Base-by-base conservation (phyloP, 2,329 filamentous ascomycete species). In the Tympanopsis confertula region DNA sequence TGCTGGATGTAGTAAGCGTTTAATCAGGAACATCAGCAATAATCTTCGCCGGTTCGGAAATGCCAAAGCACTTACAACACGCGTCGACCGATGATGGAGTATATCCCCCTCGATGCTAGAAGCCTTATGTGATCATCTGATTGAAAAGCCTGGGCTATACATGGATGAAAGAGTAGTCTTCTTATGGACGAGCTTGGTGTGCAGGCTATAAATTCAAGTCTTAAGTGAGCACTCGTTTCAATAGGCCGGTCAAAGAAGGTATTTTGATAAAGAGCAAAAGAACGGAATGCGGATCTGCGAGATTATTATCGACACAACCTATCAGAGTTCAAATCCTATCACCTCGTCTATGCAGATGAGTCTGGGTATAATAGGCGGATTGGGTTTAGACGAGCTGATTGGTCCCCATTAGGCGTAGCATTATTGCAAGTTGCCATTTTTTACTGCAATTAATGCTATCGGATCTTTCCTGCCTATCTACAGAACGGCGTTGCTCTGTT, bases 261-360 rank as follows among this genome's bases (percentile, higher is more conserved):
- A 13, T 35, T 45, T 17, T 48, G 49, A 15, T 46, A 50, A 32
- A 44, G 54, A 22, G 51, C 52, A 33, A 52, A 47, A 37, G 47
- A 55, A 37, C 47, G 44, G 28, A 58, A 55, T 48, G 33, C 47
- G 19, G 54, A 60, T 35, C 44, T 62, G 35, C 48, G 50, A 47
- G 56, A 61, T 39, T 45, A 50, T 19, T 59, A 61, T 41, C 45
- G 55, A 19, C 40, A 58, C 40, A 51, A 52, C 5, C 35, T 58
- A n/a, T 56, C 52, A 3, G 41, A 45, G 2, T 56, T 55, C 38
- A 40, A 42, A 10, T 56, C 50, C 1, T 55, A 57, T 40, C 48
- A 60, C 19, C 43, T 58, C 10, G 50, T 62, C 7, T 61, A 47
- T 38, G 45, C 58, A 20, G 51, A 62, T 40, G 50, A 63, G 44